Evolutionary conservation across 1,139 yeast species (phyloP).

Genomic region (Candida buenavistaensis): DNA sequence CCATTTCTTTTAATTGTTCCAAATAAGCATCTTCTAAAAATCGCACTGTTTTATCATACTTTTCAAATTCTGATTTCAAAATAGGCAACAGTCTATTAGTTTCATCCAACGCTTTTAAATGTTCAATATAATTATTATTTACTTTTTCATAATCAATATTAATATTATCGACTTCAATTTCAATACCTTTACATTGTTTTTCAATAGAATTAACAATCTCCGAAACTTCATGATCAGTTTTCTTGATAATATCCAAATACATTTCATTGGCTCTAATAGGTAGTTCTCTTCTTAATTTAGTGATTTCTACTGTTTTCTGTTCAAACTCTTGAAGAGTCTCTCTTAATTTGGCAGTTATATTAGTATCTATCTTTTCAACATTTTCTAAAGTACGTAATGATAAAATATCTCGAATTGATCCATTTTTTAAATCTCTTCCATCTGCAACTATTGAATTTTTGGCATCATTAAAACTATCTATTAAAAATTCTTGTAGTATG

Average conservation of each 20-base stretch:
- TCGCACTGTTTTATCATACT: conserved; percentile 29
- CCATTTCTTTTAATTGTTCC: conserved; percentile 7
- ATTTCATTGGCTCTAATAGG: conserved; percentile 38
- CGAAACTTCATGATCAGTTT: conserved; percentile 36
- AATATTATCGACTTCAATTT: conserved; percentile 9
- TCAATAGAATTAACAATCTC: conserved; percentile 8
- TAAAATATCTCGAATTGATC: conserved; percentile 24
- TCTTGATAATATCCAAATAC: conserved; percentile 28
- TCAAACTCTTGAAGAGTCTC: conserved; percentile 56
- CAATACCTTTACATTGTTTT: conserved; percentile 16
- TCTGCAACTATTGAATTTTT: conserved; percentile 52
- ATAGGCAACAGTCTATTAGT: conserved; percentile 33
- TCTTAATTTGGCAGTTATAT: conserved; percentile 54
- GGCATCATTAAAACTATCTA: conserved; percentile 53
- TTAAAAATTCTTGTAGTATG: conserved; percentile 43
- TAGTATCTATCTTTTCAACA: conserved; percentile 65
- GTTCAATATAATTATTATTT: conserved; percentile 27
- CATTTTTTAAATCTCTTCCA: conserved; percentile 28
- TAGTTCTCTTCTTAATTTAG: conserved; percentile 52
- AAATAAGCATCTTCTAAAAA: conserved; percentile 29
- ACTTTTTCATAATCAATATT: conserved; percentile 19
- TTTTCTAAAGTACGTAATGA: conserved; percentile 36
- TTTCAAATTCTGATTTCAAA: conserved; percentile 32
- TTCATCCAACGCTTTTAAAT: conserved; percentile 22
- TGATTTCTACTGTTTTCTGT: conserved; percentile 52